Evolutionary conservation across 2,329 filamentous ascomycete genomes (phyloP), one percentile per base, ranked within the genome.

Genomic region (Ambrosiella beaveri): DNA sequence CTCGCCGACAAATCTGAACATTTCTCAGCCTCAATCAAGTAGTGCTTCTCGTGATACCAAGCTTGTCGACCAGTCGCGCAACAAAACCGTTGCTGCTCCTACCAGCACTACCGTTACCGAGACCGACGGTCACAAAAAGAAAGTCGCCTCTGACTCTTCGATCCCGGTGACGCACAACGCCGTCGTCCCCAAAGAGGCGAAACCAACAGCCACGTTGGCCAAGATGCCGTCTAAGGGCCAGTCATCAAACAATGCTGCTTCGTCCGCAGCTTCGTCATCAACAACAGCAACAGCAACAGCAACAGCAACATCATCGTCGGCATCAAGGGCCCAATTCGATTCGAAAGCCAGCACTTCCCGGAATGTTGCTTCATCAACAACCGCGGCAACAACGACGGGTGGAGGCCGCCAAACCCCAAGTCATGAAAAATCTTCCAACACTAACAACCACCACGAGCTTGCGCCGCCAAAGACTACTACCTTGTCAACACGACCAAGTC

Each of bases 371-470:
- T 47, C 19, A n/a, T 35, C 27, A 51, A 13, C 6, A 45, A 27
- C 38, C 13, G 49, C 38, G 7, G 35, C 15, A n/a, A 9, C 4
- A n/a, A 41, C 7, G 40, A 41, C 39, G 12, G 50, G 58, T 35
- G 58, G 35, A 8, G 27, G 52, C 37, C 54, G 45, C 13, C 51
- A 54, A 54, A 57, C 58, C 13, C 54, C 54, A 7, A 59, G 52
- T 39, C 9, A 27, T 19, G 49, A 57, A 57, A 59, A 59, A 40
- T 66, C 71, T 54, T 74, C 75, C 64, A 73, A 74, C 7, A 17
- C n/a, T 13, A 47, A 47, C 13, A 17, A 8, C n/a, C 3, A 17
- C 61, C 58, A 65, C 35, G 68, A 71, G 55, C 59, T 63, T 63
- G 58, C 62, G 39, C 64, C 63, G 27, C 64, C 62, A 47, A 60